Base-by-base conservation (phyloP, 129 eudicot species). In the Erigeron canadensis region DNA sequence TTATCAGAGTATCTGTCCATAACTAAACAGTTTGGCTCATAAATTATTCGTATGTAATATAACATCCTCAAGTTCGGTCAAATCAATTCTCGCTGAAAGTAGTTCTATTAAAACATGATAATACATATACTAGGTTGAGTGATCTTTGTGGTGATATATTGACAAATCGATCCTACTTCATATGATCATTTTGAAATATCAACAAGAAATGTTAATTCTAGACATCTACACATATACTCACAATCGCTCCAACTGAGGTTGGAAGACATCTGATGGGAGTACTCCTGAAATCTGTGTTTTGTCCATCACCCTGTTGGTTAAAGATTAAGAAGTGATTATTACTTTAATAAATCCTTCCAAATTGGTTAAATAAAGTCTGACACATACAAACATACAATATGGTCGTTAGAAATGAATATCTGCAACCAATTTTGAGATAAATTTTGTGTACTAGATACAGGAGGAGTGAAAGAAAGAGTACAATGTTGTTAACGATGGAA, bases 401-500 rank as follows among this genome's bases (percentile, higher is more conserved):
- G 16, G 16, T 53, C 16, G 6, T 53, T 44, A 56, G 51, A 74
- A 54, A 69, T 7, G 46, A 62, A 61, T n/a, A 28, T 38, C 19
- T 16, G 55, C 12, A 28, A 1, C 34, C 34, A 28, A 1, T 28
- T 28, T 28, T 28, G 34, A 28, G 34, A 50, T 15, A 18, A 8
- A 50, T 5, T 57, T 8, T 57, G 16, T 57, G 40, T 22, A 57
- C n/a, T 57, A 39, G 45, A 54, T 28, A 34, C 50, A 41, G 5
- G 3, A 74, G 37, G 67, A 75, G 75, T 40, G 89, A 69, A 75
- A 72, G 78, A 63, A 75, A 81, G 75, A 61, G 62, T 83, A 94
- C 99, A 95, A 28, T 86, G 99, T 90, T 11, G 84, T 95, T 85
- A 95, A 74, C 60, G 90, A 75, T 70, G 59, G 85, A 69, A 86